Conservation (phyloP, 805 yeast genomes). For the Suhomyces sp. region DNA sequence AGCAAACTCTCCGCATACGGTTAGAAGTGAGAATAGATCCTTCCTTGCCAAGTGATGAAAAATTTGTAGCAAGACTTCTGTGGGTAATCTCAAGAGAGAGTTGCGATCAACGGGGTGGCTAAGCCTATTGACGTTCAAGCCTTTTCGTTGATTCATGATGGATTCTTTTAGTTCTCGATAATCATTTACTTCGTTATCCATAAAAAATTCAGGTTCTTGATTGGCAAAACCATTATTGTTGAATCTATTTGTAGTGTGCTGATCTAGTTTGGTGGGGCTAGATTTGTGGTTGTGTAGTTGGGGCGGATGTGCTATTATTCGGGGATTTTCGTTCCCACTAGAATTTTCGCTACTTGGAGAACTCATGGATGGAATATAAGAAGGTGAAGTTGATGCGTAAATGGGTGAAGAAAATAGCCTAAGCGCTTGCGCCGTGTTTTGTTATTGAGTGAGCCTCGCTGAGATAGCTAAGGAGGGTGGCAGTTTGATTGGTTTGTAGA, state of each 20-base stretch:
- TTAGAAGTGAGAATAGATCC: conserved; percentile 58
- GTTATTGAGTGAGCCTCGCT: not conserved
- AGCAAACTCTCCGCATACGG: conserved; percentile 82
- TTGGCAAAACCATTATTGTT: not conserved
- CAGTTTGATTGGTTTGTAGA: not conserved
- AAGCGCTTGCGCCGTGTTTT: conserved; percentile 1
- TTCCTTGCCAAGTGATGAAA: conserved; percentile 62
- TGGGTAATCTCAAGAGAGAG: conserved; percentile 49
- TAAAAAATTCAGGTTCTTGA: conserved; percentile 19
- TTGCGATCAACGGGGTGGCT: conserved; percentile 15
- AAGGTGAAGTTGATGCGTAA: not conserved
- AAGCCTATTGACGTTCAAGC: conserved; percentile 9
- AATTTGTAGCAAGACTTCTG: conserved; percentile 61
- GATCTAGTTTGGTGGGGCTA: not conserved
- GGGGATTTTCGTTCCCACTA: conserved; percentile 1
- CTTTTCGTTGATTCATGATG: conserved; percentile 27
- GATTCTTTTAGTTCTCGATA: conserved; percentile 34
- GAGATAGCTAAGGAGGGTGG: not conserved
- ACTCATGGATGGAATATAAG: conserved; percentile 12
- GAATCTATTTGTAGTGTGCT: not conserved
- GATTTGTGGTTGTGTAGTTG: not conserved
- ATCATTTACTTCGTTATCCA: conserved; percentile 36
- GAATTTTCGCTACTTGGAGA: conserved; percentile 19
- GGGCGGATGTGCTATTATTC: not conserved
- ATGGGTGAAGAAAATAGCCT: not conserved